These are phyloP conservation scores for Leucocoprinus sp. DNA, from an alignment of 768 basidiomycete genomes.

Conservation along the genomic window DNA sequence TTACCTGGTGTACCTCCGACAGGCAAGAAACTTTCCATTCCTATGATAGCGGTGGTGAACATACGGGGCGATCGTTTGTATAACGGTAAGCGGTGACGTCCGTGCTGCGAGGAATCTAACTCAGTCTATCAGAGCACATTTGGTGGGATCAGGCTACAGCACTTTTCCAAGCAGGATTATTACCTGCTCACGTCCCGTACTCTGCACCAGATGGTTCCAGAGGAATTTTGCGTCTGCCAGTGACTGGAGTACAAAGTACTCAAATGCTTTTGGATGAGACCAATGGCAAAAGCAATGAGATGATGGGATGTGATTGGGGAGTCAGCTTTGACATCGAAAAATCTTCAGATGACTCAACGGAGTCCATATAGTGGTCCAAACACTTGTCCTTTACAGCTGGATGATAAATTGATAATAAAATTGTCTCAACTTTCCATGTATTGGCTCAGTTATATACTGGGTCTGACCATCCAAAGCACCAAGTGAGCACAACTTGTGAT, in stretches of 20 bases:
- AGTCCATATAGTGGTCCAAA: no score
- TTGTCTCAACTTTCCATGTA: no score
- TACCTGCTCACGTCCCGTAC: constrained; percentile 26
- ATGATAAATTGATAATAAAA: no score
- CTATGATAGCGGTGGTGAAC: constrained; percentile 50
- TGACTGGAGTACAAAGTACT: constrained; percentile 29
- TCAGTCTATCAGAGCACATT: constrained; percentile 32
- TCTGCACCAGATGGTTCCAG: constrained; percentile 14
- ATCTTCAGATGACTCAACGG: no score
- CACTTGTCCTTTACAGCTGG: no score
- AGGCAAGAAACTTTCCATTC: constrained; percentile 37
- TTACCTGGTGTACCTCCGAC: constrained; percentile 48
- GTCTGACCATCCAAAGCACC: no score
- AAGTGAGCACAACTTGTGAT: no score
- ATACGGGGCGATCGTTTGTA: constrained; percentile 22
- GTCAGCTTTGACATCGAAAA: no score
- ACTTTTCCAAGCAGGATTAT: constrained; percentile 27
- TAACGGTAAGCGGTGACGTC: constrained; percentile 11
- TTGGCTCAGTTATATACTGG: no score
- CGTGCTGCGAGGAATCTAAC: background rate
- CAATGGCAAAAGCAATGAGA: constrained; percentile 28
- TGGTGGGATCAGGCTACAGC: constrained; percentile 39
- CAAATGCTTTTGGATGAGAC: constrained; percentile 28
- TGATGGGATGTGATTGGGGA: constrained; percentile 30
- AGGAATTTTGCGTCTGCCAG: constrained; percentile 25